phyloP scores from a whole-genome alignment of 2,329 filamentous ascomycete genomes.

The Monilinia polystroma region DNA sequence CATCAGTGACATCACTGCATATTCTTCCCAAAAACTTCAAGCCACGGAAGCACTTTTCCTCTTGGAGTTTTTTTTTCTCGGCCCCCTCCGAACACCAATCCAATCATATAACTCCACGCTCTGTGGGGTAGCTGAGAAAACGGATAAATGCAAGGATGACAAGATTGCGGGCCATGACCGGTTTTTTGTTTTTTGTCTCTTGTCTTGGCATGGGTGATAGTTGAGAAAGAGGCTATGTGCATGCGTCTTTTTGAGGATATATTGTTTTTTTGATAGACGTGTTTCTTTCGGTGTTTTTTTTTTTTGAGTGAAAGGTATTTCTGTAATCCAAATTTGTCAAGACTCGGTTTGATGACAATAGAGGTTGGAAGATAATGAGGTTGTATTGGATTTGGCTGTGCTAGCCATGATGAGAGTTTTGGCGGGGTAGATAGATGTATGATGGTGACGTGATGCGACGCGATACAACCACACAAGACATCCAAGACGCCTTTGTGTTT shows the following conservation, averaged over 20 bases:
- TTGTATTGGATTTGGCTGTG: slow-evolving; percentile 11
- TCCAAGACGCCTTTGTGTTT: neutral
- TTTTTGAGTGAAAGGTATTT: neutral
- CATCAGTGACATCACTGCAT: slow-evolving; percentile 10
- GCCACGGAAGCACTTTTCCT: neutral
- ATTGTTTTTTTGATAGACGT: neutral
- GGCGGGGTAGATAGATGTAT: neutral
- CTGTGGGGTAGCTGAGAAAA: neutral
- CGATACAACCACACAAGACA: neutral
- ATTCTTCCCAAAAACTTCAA: neutral
- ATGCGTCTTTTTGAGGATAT: slow-evolving; percentile 13
- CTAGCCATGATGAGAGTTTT: neutral
- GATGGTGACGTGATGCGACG: neutral
- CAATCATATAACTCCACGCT: slow-evolving; percentile 10
- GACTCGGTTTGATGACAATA: neutral
- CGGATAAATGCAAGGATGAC: slow-evolving; percentile 12
- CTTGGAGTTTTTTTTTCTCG: neutral
- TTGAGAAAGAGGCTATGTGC: slow-evolving; percentile 12
- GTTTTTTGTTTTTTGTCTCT: neutral
- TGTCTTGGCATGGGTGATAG: slow-evolving; percentile 5
- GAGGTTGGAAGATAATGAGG: neutral
- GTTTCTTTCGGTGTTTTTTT: neutral
- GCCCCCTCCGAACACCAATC: neutral
- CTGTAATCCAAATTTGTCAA: neutral
- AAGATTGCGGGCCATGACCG: neutral